Evolutionary conservation across 345 rosid species (phyloP).

Genomic region (Populus davidiana): DNA sequence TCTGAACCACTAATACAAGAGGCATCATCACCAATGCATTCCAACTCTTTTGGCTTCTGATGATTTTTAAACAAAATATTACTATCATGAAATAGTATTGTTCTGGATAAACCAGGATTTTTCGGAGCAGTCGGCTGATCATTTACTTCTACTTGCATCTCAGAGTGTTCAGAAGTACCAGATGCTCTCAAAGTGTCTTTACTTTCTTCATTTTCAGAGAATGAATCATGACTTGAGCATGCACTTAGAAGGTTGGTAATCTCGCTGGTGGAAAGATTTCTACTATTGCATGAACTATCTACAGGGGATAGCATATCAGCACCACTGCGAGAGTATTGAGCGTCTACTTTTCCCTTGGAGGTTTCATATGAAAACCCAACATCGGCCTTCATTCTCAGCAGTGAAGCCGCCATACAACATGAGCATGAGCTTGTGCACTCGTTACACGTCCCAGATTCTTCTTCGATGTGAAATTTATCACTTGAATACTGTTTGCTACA

Average conservation of each 20-base stretch:
- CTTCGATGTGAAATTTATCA: constrained; percentile 5
- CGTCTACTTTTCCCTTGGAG: constrained; percentile 15
- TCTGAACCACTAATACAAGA: constrained; percentile 17
- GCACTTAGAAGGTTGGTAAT: constrained; percentile 23
- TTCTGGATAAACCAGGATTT: neutral
- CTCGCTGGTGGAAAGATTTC: constrained; percentile 20
- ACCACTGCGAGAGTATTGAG: constrained; percentile 1
- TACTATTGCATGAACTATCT: constrained; percentile 4
- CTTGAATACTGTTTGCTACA: neutral
- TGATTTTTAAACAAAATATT: neutral
- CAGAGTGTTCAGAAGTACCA: neutral
- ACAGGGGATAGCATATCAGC: constrained; percentile 9
- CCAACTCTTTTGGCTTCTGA: constrained; percentile 12
- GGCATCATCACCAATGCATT: constrained; percentile 23
- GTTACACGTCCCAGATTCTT: constrained; percentile 10
- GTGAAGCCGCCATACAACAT: constrained; percentile 14
- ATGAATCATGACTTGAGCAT: constrained; percentile 28
- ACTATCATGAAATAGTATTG: too few species aligned
- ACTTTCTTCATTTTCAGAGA: constrained; percentile 22
- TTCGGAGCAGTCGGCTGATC: neutral
- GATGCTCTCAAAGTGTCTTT: constrained; percentile 13
- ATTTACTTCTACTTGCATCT: neutral
- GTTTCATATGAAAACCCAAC: constrained; percentile 10
- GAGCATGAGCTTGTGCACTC: constrained; percentile 12
- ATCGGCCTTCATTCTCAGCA: constrained; percentile 4